Evolutionary conservation across 257 asterid genomes (phyloP).

Genomic region (Scutellaria galericulata): DNA sequence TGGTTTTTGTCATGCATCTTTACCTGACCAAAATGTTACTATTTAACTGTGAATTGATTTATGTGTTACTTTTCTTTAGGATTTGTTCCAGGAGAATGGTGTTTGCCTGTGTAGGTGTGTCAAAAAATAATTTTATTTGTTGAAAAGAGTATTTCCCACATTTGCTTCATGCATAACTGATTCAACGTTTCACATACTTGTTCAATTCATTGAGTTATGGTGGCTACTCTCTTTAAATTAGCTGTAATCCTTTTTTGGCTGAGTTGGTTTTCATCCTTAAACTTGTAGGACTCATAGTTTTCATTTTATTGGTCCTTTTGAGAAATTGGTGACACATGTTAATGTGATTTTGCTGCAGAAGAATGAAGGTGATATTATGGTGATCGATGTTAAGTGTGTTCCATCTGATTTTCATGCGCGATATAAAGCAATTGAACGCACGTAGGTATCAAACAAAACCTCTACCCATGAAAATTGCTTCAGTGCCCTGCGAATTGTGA

Average conservation of each 20-base stretch:
- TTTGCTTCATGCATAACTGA: constrained; percentile 9
- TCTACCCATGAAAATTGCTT: constrained; percentile 20
- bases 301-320: constrained; percentile 6
- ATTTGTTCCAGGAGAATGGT: neutral
- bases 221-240: constrained; percentile 7
- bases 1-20: neutral
- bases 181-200: constrained; percentile 1
- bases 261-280: constrained; percentile 17
- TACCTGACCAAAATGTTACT: neutral
- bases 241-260: neutral
- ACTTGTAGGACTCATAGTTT: constrained; percentile 12
- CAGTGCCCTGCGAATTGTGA: constrained; percentile 19
- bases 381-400: constrained; percentile 77
- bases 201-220: constrained; percentile 7
- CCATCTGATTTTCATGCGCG: constrained; percentile 92
- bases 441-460: constrained; percentile 69
- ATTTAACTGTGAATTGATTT: neutral
- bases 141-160: constrained; percentile 8
- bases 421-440: constrained; percentile 88
- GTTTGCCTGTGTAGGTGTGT: neutral
- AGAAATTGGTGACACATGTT: constrained; percentile 32
- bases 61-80: neutral
- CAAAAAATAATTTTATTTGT: constrained; percentile 8
- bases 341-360: constrained; percentile 63
- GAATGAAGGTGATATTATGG: constrained; percentile 76